These are phyloP conservation scores for Amylocarpus encephaloides DNA, from an alignment of 2,329 filamentous ascomycete species.

Conservation along the genomic window DNA sequence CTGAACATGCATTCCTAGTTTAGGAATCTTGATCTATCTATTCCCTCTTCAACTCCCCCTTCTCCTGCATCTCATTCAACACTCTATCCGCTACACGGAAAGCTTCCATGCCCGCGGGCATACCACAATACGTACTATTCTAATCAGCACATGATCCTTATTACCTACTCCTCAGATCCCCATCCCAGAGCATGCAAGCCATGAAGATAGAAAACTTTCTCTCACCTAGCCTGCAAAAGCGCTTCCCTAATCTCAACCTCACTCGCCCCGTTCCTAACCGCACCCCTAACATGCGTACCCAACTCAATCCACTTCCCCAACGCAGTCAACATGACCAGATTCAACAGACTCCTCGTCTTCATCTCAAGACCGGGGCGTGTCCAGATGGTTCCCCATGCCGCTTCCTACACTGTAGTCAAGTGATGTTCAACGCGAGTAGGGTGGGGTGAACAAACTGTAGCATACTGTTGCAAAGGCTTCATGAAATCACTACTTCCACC, in stretches of 20 bases:
- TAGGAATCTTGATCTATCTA: not conserved
- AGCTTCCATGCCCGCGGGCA: slow-evolving; percentile 28
- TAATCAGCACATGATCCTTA: slow-evolving; percentile 5
- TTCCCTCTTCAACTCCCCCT: slow-evolving; percentile 22
- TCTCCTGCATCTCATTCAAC: slow-evolving; percentile 27
- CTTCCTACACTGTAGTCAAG: slow-evolving; percentile 17
- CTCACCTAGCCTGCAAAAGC: slow-evolving; percentile 27
- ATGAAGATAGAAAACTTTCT: not conserved
- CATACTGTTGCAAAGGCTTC: slow-evolving; percentile 26
- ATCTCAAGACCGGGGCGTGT: slow-evolving; percentile 25
- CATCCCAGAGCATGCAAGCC: not conserved
- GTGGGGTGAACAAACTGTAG: slow-evolving; percentile 19
- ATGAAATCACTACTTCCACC: slow-evolving; percentile 21
- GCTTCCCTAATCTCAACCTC: slow-evolving; percentile 29
- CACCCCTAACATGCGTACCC: slow-evolving; percentile 29
- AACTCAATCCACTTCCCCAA: slow-evolving; percentile 28
- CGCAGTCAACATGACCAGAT: slow-evolving; percentile 29
- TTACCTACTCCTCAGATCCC: not conserved
- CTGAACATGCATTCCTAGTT: no score
- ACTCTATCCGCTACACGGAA: slow-evolving; percentile 28
- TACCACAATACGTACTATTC: slow-evolving; percentile 27
- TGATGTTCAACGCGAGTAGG: no score
- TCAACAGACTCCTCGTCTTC: slow-evolving; percentile 25
- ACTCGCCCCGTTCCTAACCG: slow-evolving; percentile 26
- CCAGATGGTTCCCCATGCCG: slow-evolving; percentile 30